phyloP scores from a whole-genome alignment of 2,329 filamentous ascomycete genomes.

The Purpureocillium takamizusanense region DNA sequence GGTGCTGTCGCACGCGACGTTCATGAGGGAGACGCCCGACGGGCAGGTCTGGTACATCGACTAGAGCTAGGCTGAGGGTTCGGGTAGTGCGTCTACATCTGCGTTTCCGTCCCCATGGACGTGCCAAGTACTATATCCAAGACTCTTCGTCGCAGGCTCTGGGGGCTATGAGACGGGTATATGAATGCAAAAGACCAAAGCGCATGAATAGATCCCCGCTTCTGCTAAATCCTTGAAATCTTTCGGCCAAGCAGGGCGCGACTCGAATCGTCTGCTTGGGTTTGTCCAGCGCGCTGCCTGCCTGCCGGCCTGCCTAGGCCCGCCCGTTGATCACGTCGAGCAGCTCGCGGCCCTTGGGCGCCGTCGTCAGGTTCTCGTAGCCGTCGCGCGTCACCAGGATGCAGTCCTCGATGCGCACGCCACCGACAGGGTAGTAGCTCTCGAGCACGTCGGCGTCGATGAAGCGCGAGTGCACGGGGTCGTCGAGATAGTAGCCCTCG shows the following conservation, averaged over 20 bases:
- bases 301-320: neutral
- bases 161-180: too few relatives aligned
- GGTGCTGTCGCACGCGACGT: constrained; percentile 6
- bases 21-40: constrained; percentile 2
- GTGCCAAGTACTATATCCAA: too few relatives aligned
- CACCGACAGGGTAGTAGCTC: constrained; percentile 69
- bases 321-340: constrained; percentile 48
- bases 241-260: too few relatives aligned
- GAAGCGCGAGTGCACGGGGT: constrained; percentile 48
- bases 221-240: too few relatives aligned
- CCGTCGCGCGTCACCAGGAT: constrained; percentile 71
- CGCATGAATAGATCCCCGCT: too few relatives aligned
- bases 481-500: constrained; percentile 56
- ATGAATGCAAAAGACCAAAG: too few relatives aligned
- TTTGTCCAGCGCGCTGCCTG: too few relatives aligned
- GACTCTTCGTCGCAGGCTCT: too few relatives aligned
- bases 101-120: too few relatives aligned
- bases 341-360: constrained; percentile 67
- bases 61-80: too few relatives aligned
- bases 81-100: too few relatives aligned
- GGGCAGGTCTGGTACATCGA: constrained; percentile 9
- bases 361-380: constrained; percentile 73
- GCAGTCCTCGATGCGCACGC: constrained; percentile 89
- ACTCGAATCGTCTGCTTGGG: too few relatives aligned
- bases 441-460: constrained; percentile 59